A percentile compares a stretch with the other conserved stretches of the same genome.
phyloP scores from a whole-genome alignment of 345 rosid genomes.

The Aquilaria sinensis region DNA sequence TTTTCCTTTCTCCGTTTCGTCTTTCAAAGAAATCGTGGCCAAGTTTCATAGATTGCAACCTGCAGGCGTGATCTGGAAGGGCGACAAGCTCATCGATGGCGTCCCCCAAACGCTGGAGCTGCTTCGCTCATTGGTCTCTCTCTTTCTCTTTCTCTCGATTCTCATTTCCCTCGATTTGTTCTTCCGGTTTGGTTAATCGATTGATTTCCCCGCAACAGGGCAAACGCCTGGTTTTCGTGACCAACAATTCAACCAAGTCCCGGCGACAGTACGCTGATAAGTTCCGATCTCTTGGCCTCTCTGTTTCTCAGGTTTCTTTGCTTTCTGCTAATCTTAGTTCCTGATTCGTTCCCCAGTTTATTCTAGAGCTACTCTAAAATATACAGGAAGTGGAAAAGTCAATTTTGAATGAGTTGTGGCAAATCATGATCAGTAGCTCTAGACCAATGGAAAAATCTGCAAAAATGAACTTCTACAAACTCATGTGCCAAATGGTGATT shows the following conservation, averaged over 20 bases:
- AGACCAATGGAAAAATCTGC: too few relatives aligned
- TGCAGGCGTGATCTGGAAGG: constrained; percentile 94
- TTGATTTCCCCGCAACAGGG: constrained; percentile 32
- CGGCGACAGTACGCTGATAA: constrained; percentile 65
- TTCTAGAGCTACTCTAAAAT: too few relatives aligned
- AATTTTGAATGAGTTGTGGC: too few relatives aligned
- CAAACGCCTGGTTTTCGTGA: constrained; percentile 77
- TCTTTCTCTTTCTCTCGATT: not conserved
- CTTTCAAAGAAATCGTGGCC: not conserved
- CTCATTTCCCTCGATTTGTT: not conserved
- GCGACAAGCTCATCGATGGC: constrained; percentile 73
- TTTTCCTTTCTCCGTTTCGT: not conserved
- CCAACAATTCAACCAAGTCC: constrained; percentile 78
- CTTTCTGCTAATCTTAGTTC: not conserved
- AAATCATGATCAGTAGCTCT: too few relatives aligned
- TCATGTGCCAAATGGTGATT: too few relatives aligned
- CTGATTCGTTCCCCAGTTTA: too few relatives aligned
- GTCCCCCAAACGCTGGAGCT: constrained; percentile 51
- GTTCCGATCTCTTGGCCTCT: constrained; percentile 65
- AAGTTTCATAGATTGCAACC: not conserved
- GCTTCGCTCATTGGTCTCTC: constrained; percentile 64
- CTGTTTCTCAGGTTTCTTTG: constrained; percentile 55
- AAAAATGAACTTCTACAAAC: too few relatives aligned
- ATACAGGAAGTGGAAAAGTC: too few relatives aligned
- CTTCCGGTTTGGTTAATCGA: not conserved